Conservation (phyloP, 192 early-diverging fungal species). For the Umbelopsis vinacea region DNA sequence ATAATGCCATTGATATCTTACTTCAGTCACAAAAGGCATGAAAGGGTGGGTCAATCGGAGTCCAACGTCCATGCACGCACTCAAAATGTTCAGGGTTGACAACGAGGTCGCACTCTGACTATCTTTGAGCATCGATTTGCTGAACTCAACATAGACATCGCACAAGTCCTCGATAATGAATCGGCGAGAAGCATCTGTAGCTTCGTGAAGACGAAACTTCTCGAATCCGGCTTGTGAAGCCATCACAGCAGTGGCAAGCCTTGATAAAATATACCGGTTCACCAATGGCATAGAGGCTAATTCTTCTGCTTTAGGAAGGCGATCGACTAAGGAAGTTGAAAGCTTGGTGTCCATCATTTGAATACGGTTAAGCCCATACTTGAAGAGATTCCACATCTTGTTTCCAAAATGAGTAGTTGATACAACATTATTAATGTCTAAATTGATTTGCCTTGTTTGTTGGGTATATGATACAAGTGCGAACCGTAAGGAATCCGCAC, state of each 20-base stretch:
- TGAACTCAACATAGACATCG: constrained; percentile 91
- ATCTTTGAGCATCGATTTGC: constrained; percentile 76
- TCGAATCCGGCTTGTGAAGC: constrained; percentile 72
- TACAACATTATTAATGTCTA: constrained; percentile 86
- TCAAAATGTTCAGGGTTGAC: constrained; percentile 55
- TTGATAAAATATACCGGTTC: constrained; percentile 85
- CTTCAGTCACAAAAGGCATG: constrained; percentile 98
- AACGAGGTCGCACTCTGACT: constrained; percentile 15
- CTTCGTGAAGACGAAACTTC: constrained; percentile 71
- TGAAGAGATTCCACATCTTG: constrained; percentile 94
- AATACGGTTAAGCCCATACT: constrained; percentile 55
- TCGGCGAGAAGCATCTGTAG: constrained; percentile 78
- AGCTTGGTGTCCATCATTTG: constrained; percentile 40
- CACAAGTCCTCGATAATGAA: constrained; percentile 95
- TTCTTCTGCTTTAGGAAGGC: background rate
- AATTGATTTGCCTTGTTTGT: constrained; percentile 89
- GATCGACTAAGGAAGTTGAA: constrained; percentile 41
- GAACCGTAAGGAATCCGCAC: constrained; percentile 86
- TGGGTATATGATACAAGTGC: constrained; percentile 71
- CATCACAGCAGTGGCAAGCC: constrained; percentile 71
- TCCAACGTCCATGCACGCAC: constrained; percentile 75
- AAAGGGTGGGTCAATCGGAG: constrained; percentile 91
- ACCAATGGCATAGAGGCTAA: constrained; percentile 59
- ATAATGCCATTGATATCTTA: constrained; percentile 30
- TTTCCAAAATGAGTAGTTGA: constrained; percentile 93